A percentile compares a stretch with the other conserved stretches of the same genome.
These are phyloP conservation scores for Epichloe typhina DNA, from an alignment of 2,329 filamentous ascomycete genomes.

Conservation along the genomic window DNA sequence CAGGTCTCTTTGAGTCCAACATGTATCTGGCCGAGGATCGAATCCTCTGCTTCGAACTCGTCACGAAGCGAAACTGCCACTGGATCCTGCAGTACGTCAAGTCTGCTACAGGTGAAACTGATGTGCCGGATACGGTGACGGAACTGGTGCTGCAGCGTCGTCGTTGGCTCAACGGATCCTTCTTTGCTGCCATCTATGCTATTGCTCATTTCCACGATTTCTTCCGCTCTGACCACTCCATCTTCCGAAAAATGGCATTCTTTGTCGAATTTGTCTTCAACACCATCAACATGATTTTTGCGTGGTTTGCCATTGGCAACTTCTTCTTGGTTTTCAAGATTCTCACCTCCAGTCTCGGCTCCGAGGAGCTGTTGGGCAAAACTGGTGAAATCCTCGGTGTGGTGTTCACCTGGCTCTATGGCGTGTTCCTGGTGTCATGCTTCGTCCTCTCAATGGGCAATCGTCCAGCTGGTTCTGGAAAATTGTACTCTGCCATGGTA, in stretches of 20 bases:
- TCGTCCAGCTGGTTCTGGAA: conserved; percentile 83
- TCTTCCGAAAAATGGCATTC: conserved; percentile 78
- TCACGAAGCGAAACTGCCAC: conserved; percentile 91
- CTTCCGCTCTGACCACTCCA: conserved; percentile 82
- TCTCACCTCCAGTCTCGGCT: conserved; percentile 72
- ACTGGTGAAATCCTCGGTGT: conserved; percentile 72
- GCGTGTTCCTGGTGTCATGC: conserved; percentile 80
- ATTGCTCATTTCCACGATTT: conserved; percentile 93
- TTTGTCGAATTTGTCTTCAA: conserved; percentile 90
- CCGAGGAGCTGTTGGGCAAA: conserved; percentile 54
- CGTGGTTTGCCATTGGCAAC: conserved; percentile 97
- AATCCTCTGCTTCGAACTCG: conserved; percentile 96
- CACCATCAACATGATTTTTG: conserved; percentile 92
- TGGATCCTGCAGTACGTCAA: conserved; percentile 99
- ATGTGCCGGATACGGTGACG: conserved; percentile 86
- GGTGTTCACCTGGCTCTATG: conserved; percentile 92
- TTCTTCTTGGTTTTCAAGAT: conserved; percentile 99
- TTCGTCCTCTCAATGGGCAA: conserved; percentile 94
- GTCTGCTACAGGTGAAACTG: conserved; percentile 89
- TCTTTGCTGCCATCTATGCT: conserved; percentile 94
- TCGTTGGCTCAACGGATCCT: conserved; percentile 95
- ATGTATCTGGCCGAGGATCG: conserved; percentile 99
- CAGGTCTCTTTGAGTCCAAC: conserved; percentile 95
- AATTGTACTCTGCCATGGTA: conserved; percentile 93
- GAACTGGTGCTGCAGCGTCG: conserved; percentile 92